Evolutionary conservation across 164 flowering plant species (phyloP).

Genomic region (Nelumbo lutea): DNA sequence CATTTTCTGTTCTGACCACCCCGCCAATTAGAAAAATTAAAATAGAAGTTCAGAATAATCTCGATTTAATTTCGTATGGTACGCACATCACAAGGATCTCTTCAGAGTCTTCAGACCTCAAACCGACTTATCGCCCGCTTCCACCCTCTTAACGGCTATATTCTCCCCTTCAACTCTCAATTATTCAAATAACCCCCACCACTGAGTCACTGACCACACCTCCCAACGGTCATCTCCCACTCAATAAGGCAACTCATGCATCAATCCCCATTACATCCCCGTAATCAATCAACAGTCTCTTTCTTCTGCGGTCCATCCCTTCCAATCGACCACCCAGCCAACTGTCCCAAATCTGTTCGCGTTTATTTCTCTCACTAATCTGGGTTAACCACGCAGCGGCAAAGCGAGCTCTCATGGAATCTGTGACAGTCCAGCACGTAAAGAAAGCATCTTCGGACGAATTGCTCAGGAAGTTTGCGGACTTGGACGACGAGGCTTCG

Average conservation of each 20-base stretch:
- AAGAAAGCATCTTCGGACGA: constrained; percentile 68
- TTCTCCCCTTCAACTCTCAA: neutral
- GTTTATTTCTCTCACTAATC: neutral
- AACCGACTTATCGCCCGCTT: neutral
- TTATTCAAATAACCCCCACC: constrained; percentile 3
- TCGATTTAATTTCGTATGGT: too few species aligned
- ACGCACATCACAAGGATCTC: too few species aligned
- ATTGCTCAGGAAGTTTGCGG: constrained; percentile 79
- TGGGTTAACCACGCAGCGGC: too few species aligned
- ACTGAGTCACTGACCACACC: neutral
- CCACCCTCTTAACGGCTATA: constrained; percentile 16
- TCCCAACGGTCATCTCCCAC: constrained; percentile 8
- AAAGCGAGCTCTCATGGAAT: constrained; percentile 19
- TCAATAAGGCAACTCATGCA: constrained; percentile 1
- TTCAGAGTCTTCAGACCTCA: too few species aligned
- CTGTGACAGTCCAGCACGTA: constrained; percentile 57
- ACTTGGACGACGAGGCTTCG: constrained; percentile 23
- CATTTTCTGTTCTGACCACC: too few species aligned
- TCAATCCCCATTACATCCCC: neutral
- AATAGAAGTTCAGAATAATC: too few species aligned
- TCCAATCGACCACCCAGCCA: neutral
- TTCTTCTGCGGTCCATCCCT: constrained; percentile 7
- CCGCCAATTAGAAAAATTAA: too few species aligned
- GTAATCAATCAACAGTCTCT: neutral
- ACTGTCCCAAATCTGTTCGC: too few species aligned